Base-by-base conservation (phyloP, 2,329 filamentous ascomycete genomes). In the Fusarium neocosmosporiellum region DNA sequence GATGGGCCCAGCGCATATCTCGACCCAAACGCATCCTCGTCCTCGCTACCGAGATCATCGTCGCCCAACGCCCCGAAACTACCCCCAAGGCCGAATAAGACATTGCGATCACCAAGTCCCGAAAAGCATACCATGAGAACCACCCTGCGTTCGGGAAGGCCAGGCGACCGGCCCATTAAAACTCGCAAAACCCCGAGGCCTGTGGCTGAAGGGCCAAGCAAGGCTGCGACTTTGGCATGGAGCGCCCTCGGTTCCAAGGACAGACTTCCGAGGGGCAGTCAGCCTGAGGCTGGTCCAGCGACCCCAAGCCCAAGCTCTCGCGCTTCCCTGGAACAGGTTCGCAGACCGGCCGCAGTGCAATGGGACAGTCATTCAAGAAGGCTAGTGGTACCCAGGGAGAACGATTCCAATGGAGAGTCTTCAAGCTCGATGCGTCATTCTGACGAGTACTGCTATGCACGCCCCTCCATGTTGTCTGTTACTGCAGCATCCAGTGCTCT, bases 141-240 rank as follows among this genome's bases (percentile, higher is more conserved):
- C 13, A 92, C 90, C 1, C 77, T 92, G 11, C 86, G 90, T 54
- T 84, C 87, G 9, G 83, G 82, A 7, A 87, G 84, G 71, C 75
- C 81, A 22, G 77, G 81, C 46, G 85, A 90, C 13, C 86, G 84
- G 73, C 67, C 81, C 7, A 65, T 76, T 3, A 87, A 83, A 66
- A 64, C 78, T 10, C 84, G 84, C 27, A 84, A 84, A 58, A 78
- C 84, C 34, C 78, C 83, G 11, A 87, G 81, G 66, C 78, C 81
- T 63, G 80, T 81, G 20, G 80, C 81, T 37, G 89, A 89, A 63
- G 87, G 89, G 1, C 87, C 90, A 14, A 91, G 86, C 79, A 91
- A 90, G 77, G 91, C 91, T 43, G 91, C 91, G 29, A 89, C 88
- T 4, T 77, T 92, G 60, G 91, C 91, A 34, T 93, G 91, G 90